Base-by-base conservation (phyloP, 306 rosid genomes). In the Ormosia emarginata region DNA sequence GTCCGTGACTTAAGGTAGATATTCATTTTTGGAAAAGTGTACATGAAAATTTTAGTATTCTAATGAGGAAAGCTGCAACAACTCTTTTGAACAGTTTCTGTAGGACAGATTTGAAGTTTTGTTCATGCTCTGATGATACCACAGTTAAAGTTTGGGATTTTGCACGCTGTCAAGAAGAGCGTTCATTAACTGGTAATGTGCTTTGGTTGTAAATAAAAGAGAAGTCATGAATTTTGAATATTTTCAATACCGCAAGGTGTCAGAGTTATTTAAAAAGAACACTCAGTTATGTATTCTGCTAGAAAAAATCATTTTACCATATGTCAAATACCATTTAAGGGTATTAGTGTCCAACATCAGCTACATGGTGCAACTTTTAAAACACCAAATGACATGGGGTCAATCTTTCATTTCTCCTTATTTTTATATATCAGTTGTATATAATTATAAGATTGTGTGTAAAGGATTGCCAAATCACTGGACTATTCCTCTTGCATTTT, bases 111-210 rank as follows among this genome's bases (percentile, higher is more conserved):
- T 84, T 95, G 89, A 95, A 95, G 90, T 95, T 95, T 78, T 95
- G 99, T 82, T 95, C 99, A 49, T 95, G 99, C 80, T 95, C 99
- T 43, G 97, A 95, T 89, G 99, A 95, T 81, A 92, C 93, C 75
- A 90, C 98, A 3, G 99, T 95, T 73, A 95, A 95, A 87, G 95
- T 95, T 78, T 95, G 99, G 99, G 99, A 95, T 84, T 95, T 95
- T 74, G 98, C 98, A 58, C 94, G 99, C 37, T 95, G 99, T 83
- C 98, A 93, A 57, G 99, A 95, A 87, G 99, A 95, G 88, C 90
- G 93, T 77, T 92, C 98, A 47, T 85, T 95, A 88, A 85, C 98
- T 40, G 99, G 99, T 95, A 95, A 92, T 88, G 98, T 95, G 93
- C 82, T 90, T 90, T 80, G 89, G 67, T 77, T 12, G 71, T 24